phyloP scores from a whole-genome alignment of 352 stramenopile genomes.

The Pythium phragmiticola region DNA sequence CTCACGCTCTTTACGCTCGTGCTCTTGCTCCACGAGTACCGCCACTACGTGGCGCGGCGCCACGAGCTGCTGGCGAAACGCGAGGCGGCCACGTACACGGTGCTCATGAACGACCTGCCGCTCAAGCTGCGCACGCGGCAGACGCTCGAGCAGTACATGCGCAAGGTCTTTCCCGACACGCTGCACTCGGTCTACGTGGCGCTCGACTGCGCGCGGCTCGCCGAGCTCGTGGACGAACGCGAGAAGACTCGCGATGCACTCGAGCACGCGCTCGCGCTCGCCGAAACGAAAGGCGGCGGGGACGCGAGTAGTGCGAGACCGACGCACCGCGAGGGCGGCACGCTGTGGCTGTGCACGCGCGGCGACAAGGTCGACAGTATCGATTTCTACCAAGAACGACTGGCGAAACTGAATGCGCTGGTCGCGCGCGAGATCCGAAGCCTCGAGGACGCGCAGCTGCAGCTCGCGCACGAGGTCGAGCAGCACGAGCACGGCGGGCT shows the following conservation, averaged over 20 bases:
- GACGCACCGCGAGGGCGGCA: slow-evolving; percentile 44
- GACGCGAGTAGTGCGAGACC: slow-evolving; percentile 26
- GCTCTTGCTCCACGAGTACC: slow-evolving; percentile 62
- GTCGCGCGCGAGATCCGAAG: slow-evolving; percentile 59
- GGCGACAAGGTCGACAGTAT: slow-evolving; percentile 60
- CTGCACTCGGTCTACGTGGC: slow-evolving; percentile 68
- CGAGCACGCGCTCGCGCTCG: slow-evolving; percentile 53
- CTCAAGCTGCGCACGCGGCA: slow-evolving; percentile 51
- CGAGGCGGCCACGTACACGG: slow-evolving; percentile 67
- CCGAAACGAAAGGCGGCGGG: slow-evolving; percentile 32
- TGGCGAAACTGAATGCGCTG: slow-evolving; percentile 55
- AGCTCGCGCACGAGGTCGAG: slow-evolving; percentile 47
- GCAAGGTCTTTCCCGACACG: slow-evolving; percentile 62
- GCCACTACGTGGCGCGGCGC: slow-evolving; percentile 53
- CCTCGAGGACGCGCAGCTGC: slow-evolving; percentile 56
- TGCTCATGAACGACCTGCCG: slow-evolving; percentile 73
- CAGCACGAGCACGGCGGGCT: slow-evolving; percentile 25
- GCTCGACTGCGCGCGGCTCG: slow-evolving; percentile 60
- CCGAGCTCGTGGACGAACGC: slow-evolving; percentile 52
- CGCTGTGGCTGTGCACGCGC: slow-evolving; percentile 41
- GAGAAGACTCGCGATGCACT: slow-evolving; percentile 43
- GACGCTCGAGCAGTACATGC: slow-evolving; percentile 71
- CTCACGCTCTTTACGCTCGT: slow-evolving; percentile 57
- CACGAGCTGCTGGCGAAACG: slow-evolving; percentile 56
- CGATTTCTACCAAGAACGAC: slow-evolving; percentile 54